Base-by-base conservation (phyloP, 1,284 basidiomycete genomes). In the Athelia psychrophila region DNA sequence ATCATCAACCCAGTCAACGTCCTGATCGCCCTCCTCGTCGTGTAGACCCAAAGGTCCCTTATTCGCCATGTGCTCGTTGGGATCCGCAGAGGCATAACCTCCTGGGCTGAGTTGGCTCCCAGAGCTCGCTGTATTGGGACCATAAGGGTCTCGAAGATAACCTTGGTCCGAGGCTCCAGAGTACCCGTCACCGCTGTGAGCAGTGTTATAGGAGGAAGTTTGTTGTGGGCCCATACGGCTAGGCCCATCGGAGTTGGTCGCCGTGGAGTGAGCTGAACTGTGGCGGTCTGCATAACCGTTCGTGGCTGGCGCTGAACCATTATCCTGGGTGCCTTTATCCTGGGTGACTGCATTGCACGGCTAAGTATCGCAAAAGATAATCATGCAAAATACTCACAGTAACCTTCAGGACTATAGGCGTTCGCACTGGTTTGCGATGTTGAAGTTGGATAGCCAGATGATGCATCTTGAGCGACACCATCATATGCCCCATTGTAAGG, bases 1-100 rank as follows among this genome's bases (percentile, higher is more conserved):
- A 22, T 83, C 82, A 36, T 87, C 83, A 44, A 85, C 84, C 51
- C 81, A 83, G 23, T 75, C 73, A 3, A 77, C 73, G 15, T 74
- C 73, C 1, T 77, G 78, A 23, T 79, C 74, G 35, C 70, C 70
- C 2, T 66, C 75, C 46, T 77, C 79, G 42, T 67, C 70, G 58
- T 80, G 44, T 20, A 46, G 23, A 8, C 16, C 44, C n/a, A 46
- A 46, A 16, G 44, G 44, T 10, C 44, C 44, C n/a, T 46, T 46
- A 16, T 16, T 8, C 22, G 44, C 8, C 22, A 24, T 6, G 22
- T n/a, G 22, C 24, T 46, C 44, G 4, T 23, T 8, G 9, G 6
- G n/a, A 42, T 42, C n/a, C 8, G 38, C 38, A 16, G 27, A 18
- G 8, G n/a, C n/a, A 42, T 9, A 8, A 30, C 38, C 38, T 19